Evolutionary conservation across 176 grass and related monocot species (phyloP), one percentile per base, ranked within the genome.

Genomic region (Cenchrus americanus): DNA sequence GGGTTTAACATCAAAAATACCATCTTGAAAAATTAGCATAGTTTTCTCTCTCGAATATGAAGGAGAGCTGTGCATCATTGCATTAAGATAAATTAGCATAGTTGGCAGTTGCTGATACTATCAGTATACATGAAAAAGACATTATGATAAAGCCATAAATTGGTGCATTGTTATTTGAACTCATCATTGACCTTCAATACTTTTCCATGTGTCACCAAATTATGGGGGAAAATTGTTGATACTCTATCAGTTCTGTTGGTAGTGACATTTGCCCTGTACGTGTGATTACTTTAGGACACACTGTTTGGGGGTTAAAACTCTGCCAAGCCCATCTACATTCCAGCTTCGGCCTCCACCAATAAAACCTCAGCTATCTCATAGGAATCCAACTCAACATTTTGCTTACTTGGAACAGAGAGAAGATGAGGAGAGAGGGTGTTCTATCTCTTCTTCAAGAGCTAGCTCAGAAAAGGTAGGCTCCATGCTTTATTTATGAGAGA

Each of bases 181-280:
- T 37, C 8, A 19, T 47, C 23, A 55, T 26, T 76, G 47, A 42
- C 21, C 41, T 71, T 63, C 18, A 79, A 21, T 30, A 50, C 7
- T 78, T 62, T 78, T 26, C 27, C 51, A 14, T 21, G 22, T 78
- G n/a, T 52, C 14, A 48, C 24, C 13, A 63, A 61, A 46, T 48
- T 62, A 18, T 58, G 2, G 18, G 6, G 17, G 19, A 50, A 30
- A 65, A 19, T 37, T 10, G 21, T 48, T 68, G 69, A 77, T 22
- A 22, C 65, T 62, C 69, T 32, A 66, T 46, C 2, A 22, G 51
- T 71, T 57, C 14, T 74, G 24, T 41, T 77, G 37, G 14, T 23
- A 66, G 32, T 55, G 62, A 34, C 42, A 78, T 61, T 50, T 47
- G 6, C 21, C 34, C 73, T 74, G 52, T 48, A 74, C 69, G 81